Evolutionary conservation across 495 filamentous ascomycete genomes (phyloP).

Genomic region (Daldinia concentrica): DNA sequence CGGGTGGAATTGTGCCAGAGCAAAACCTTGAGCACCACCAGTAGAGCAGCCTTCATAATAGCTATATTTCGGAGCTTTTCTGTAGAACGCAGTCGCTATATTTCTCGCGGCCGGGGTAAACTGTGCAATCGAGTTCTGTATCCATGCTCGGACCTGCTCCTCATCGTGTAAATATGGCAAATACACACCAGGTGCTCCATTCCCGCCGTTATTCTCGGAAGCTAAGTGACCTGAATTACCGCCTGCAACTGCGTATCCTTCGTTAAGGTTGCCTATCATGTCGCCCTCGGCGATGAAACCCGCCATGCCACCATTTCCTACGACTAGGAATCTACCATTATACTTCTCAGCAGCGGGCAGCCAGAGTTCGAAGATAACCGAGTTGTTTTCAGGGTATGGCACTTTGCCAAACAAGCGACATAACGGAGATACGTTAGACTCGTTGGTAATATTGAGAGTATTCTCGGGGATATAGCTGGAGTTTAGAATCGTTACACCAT

Average conservation of each 20-base stretch:
- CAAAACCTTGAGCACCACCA: constrained; percentile 60
- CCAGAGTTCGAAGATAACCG: constrained; percentile 43
- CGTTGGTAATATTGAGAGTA: constrained; percentile 14
- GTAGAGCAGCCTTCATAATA: constrained; percentile 58
- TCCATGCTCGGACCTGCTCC: constrained; percentile 54
- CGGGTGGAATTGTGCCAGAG: constrained; percentile 55
- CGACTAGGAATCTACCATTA: constrained; percentile 47
- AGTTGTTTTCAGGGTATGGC: constrained; percentile 26
- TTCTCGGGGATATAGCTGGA: constrained; percentile 19
- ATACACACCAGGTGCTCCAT: constrained; percentile 38
- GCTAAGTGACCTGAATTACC: constrained; percentile 49
- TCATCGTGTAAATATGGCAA: constrained; percentile 48
- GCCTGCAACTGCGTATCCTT: constrained; percentile 51
- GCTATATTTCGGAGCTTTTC: constrained; percentile 41
- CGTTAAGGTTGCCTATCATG: constrained; percentile 48
- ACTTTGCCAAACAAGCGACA: constrained; percentile 29
- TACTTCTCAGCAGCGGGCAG: constrained; percentile 40
- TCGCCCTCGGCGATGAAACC: constrained; percentile 46
- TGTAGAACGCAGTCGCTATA: constrained; percentile 47
- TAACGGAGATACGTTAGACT: constrained; percentile 17
- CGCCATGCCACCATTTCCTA: constrained; percentile 53
- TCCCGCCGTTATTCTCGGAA: constrained; percentile 40
- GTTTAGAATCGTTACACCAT: constrained; percentile 25
- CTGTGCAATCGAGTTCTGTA: constrained; percentile 55
- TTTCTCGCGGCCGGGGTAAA: constrained; percentile 48